Percentiles rank a stretch among this genome's conserved stretches.
Conservation (phyloP, 257 asterid genomes). For the Nicotiana tomentosiformis region DNA sequence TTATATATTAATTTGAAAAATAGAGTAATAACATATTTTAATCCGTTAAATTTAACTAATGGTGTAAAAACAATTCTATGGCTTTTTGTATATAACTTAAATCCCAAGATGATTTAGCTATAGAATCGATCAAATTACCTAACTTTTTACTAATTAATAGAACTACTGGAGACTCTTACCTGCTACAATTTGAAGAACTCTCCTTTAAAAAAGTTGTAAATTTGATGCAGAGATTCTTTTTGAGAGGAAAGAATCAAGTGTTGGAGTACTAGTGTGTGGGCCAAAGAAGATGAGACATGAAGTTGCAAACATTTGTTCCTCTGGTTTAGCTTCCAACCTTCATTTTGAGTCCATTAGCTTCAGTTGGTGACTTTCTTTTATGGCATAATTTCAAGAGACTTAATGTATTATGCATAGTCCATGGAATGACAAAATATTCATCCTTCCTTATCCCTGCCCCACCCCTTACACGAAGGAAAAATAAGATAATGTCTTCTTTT, state of each 20-base stretch:
- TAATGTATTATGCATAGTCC: too few relatives aligned
- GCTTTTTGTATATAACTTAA: background rate
- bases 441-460: background rate
- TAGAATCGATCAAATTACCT: background rate
- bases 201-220: background rate
- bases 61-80: background rate
- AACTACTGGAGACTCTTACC: too few relatives aligned
- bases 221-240: constrained; percentile 40
- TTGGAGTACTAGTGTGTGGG: constrained; percentile 75
- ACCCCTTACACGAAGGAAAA: background rate
- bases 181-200: too few relatives aligned
- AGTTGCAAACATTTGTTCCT: constrained; percentile 64
- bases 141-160: too few relatives aligned
- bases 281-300: constrained; percentile 75
- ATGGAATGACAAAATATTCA: background rate
- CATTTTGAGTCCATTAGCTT: constrained; percentile 82
- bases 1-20: background rate
- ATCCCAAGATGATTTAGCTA: too few relatives aligned
- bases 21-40: background rate
- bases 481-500: background rate
- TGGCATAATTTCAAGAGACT: background rate
- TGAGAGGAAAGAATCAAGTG: constrained; percentile 58
- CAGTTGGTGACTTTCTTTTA: constrained; percentile 47
- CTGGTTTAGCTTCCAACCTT: constrained; percentile 58
- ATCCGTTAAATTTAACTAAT: background rate